Base-by-base conservation (phyloP, 805 yeast species). In the Kodamaea neixiangensis region DNA sequence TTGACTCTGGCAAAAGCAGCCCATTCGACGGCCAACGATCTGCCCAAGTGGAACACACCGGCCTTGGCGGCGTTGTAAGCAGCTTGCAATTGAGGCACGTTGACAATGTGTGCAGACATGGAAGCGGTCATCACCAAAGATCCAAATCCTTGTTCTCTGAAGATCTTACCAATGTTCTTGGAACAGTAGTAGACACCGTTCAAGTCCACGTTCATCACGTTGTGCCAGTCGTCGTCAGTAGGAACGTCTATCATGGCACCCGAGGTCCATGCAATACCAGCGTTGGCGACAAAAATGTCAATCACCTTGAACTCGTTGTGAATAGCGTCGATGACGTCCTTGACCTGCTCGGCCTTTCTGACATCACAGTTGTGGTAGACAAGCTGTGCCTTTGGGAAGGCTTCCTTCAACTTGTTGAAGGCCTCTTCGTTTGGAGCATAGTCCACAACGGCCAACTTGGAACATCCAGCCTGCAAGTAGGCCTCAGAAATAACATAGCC, bases 11-110 rank as follows among this genome's bases (percentile, higher is more conserved):
- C 96, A 62, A 86, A 87, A 37, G 66, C 42, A n/a, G 91, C 82
- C 92, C 94, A 90, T 72, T 90, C 97, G 39, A 89, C 83, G 13
- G 96, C 93, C 56, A 89, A 73, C 1, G 94, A 87, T 66, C 77
- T 85, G 33, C 86, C 81, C 59, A 89, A 76, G 63, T 90, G 96
- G 56, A 85, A 65, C 21, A 88, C 84, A 10, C 84, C 96, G 38
- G 96, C 96, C 75, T 89, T 90, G 58, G 91, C 87, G 13, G 90
- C 89, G 63, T 89, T 89, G 75, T 89, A 89, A 37, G 87, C 83
- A 11, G 96, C 87, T 72, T 90, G 97, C 64, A 82, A 75, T 68
- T 91, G 94, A 19, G 97, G 97, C 54, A 83, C 81, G 68, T 90
- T 90, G 60, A 83, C 94, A 60, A 91, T 85, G 71, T 85, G 90